Evolutionary conservation across 192 early-diverging fungal species (phyloP).

Genomic region (Helicostylum pulchrum): DNA sequence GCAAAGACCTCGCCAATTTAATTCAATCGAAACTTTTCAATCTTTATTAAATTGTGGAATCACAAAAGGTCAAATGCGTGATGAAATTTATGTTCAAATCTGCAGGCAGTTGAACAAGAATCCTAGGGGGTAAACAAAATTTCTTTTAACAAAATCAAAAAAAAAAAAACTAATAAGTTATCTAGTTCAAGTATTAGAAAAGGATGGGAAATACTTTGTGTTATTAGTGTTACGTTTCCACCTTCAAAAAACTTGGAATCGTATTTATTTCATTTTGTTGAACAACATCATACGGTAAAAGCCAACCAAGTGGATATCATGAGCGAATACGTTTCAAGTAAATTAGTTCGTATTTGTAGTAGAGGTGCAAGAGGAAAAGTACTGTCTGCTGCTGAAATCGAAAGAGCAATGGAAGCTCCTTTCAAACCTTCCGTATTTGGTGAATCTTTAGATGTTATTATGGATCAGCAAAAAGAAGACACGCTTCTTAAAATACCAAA

Average conservation of each 20-base stretch:
- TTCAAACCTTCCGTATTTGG: constrained; percentile 89
- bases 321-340: constrained; percentile 44
- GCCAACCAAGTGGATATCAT: constrained; percentile 49
- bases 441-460: constrained; percentile 79
- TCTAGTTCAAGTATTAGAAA: constrained; percentile 61
- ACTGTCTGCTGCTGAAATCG: constrained; percentile 66
- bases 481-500: constrained; percentile 63
- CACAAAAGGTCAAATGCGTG: constrained; percentile 67
- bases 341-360: constrained; percentile 65
- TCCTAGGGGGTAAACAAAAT: constrained; percentile 52
- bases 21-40: constrained; percentile 61
- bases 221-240: constrained; percentile 83
- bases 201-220: constrained; percentile 86
- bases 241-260: constrained; percentile 86
- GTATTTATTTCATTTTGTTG: constrained; percentile 78
- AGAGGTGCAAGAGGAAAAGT: constrained; percentile 82
- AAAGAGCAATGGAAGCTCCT: constrained; percentile 72
- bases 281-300: constrained; percentile 51
- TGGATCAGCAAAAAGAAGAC: constrained; percentile 54
- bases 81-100: constrained; percentile 93
- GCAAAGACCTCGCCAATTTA: constrained; percentile 28
- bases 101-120: constrained; percentile 86
- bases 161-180: neutral
- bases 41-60: constrained; percentile 78
- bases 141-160: neutral